A percentile compares a stretch with the other conserved stretches of the same genome.
phyloP scores from a whole-genome alignment of 1,284 basidiomycete genomes.

The Heliocybe sulcata region DNA sequence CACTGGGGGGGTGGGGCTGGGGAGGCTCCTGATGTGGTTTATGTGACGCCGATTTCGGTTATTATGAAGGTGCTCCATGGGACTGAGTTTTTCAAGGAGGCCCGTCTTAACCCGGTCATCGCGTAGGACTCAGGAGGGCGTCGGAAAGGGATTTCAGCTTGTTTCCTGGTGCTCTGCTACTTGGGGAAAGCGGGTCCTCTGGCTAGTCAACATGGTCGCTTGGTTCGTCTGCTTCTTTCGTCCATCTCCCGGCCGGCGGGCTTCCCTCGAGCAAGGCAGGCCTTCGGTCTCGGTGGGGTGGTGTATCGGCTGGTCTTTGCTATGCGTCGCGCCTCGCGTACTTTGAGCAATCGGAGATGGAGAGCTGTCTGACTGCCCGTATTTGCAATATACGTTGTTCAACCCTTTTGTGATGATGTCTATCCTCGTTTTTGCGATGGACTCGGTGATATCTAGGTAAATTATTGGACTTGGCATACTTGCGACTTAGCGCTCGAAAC shows the following conservation, averaged over 20 bases:
- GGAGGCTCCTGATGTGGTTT: slow-evolving; percentile 1
- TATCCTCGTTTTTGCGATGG: too few species aligned
- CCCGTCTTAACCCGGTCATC: neutral
- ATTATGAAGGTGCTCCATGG: neutral
- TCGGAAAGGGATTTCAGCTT: neutral
- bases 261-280: neutral
- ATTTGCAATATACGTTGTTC: too few species aligned
- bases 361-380: too few species aligned
- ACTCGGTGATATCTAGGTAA: too few species aligned
- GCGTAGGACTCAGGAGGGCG: neutral
- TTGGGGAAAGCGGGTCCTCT: too few species aligned
- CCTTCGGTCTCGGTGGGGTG: neutral
- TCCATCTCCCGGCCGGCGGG: neutral
- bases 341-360: neutral
- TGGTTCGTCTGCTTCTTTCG: too few species aligned
- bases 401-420: too few species aligned
- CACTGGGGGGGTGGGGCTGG: slow-evolving; percentile 7
- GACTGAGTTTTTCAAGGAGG: neutral
- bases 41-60: neutral
- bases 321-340: neutral
- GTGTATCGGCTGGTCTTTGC: neutral
- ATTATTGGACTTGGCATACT: too few species aligned
- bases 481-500: too few species aligned
- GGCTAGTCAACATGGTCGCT: too few species aligned
- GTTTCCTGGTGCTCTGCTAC: too few species aligned